Conservation (phyloP, 768 basidiomycete species). For the Rhodotorula babjevae region DNA sequence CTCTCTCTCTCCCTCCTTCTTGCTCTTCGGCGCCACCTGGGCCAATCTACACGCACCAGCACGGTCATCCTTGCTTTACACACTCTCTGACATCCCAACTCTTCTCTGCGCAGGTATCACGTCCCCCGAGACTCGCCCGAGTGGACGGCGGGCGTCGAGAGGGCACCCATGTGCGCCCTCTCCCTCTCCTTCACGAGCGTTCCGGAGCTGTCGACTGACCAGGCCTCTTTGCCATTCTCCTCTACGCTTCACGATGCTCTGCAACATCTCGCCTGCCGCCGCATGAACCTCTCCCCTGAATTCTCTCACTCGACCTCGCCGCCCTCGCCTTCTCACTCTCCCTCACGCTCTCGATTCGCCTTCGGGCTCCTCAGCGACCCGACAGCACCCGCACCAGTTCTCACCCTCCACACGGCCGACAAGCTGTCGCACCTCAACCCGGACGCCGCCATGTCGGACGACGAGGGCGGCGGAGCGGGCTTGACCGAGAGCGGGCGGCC, state of each 20-base stretch:
- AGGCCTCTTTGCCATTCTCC: too few relatives aligned
- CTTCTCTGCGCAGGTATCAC: background rate
- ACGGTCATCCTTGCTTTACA: too few relatives aligned
- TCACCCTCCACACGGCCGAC: background rate
- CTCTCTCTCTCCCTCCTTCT: too few relatives aligned
- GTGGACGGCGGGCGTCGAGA: background rate
- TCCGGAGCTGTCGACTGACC: too few relatives aligned
- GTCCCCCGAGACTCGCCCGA: background rate
- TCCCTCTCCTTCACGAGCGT: background rate
- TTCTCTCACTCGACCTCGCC: too few relatives aligned
- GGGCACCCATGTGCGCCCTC: background rate
- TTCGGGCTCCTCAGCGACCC: background rate
- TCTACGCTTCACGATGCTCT: too few relatives aligned
- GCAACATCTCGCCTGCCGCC: too few relatives aligned
- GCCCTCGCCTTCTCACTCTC: background rate
- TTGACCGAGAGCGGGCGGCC: conserved; percentile 3
- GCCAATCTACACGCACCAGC: too few relatives aligned
- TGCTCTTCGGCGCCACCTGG: too few relatives aligned
- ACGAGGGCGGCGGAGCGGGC: background rate
- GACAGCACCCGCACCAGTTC: background rate
- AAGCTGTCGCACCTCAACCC: background rate
- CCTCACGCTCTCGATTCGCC: background rate
- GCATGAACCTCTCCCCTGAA: too few relatives aligned
- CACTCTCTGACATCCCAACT: background rate
- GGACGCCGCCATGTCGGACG: background rate